These are phyloP conservation scores for Kodamaea fukazawae DNA, from an alignment of 805 yeast species.

Conservation along the genomic window DNA sequence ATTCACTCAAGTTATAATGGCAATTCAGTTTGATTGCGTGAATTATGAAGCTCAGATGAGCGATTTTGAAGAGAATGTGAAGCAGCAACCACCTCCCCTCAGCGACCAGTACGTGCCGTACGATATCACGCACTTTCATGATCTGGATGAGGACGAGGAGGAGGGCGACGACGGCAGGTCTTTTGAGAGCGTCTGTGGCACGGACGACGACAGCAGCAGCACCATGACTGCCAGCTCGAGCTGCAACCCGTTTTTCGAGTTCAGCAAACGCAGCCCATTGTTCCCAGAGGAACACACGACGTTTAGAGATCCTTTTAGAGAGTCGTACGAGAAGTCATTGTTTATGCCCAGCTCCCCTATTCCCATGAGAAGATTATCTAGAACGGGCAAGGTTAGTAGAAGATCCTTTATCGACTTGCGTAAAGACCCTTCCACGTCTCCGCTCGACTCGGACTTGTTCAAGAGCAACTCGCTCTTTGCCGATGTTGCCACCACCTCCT, in stretches of 20 bases:
- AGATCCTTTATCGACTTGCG: constrained; percentile 6
- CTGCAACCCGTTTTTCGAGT: not conserved
- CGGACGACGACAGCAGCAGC: not conserved
- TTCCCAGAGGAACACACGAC: constrained; percentile 7
- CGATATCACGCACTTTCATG: constrained; percentile 8
- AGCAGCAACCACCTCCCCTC: constrained; percentile 1
- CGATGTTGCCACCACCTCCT: too few species aligned
- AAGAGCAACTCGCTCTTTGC: too few species aligned
- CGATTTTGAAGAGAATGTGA: too few species aligned
- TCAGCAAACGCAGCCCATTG: constrained; percentile 4
- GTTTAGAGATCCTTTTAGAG: constrained; percentile 2
- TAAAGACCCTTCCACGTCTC: too few species aligned
- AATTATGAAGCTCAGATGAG: too few species aligned
- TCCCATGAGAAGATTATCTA: constrained; percentile 8
- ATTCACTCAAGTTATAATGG: too few species aligned
- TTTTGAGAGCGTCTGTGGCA: not conserved
- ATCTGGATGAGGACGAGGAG: constrained; percentile 3
- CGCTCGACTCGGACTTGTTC: too few species aligned
- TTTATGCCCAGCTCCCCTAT: constrained; percentile 3
- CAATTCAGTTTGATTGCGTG: too few species aligned
- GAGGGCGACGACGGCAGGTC: constrained; percentile 3
- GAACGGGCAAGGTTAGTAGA: constrained; percentile 1
- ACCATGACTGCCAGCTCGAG: not conserved
- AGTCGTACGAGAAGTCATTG: not conserved
- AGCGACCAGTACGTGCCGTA: constrained; percentile 11